These are phyloP conservation scores for Irpex rosettiformis DNA, from an alignment of 1,284 basidiomycete species.

Conservation along the genomic window DNA sequence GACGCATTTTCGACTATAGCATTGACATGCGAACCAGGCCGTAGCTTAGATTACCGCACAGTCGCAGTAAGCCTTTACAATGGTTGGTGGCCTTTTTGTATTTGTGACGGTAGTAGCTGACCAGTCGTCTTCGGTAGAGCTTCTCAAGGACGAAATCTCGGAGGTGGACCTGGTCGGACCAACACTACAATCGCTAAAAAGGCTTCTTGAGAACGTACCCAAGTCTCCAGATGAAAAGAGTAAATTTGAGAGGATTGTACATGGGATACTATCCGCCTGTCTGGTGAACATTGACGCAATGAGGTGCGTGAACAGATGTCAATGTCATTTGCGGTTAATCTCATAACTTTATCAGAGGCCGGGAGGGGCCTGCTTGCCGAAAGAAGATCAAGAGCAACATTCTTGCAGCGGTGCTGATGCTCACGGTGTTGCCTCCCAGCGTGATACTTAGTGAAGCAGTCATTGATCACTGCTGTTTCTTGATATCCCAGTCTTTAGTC, in stretches of 20 bases:
- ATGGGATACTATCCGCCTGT: constrained; percentile 85
- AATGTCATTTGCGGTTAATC: neutral
- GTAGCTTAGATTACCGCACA: constrained; percentile 73
- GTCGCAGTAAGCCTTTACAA: constrained; percentile 81
- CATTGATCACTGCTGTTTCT: constrained; percentile 82
- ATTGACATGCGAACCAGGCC: constrained; percentile 49
- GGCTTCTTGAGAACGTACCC: constrained; percentile 51
- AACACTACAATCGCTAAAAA: constrained; percentile 76
- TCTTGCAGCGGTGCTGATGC: constrained; percentile 79
- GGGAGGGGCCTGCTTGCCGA: constrained; percentile 72
- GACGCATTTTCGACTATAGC: constrained; percentile 64
- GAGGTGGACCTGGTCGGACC: constrained; percentile 78
- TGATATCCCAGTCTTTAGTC: constrained; percentile 76
- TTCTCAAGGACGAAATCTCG: constrained; percentile 81
- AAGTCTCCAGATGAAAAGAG: constrained; percentile 30
- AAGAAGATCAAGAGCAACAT: constrained; percentile 93
- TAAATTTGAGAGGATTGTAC: constrained; percentile 62
- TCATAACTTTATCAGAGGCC: constrained; percentile 49
- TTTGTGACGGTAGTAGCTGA: neutral
- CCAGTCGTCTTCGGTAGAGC: constrained; percentile 41
- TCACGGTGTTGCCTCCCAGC: constrained; percentile 75
- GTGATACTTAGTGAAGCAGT: constrained; percentile 72
- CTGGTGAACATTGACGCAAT: constrained; percentile 88
- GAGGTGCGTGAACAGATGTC: constrained; percentile 53
- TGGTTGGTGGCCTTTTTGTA: constrained; percentile 41